Conservation (phyloP, 192 early-diverging fungal genomes). For the Rhizoclosmatium sp. region DNA sequence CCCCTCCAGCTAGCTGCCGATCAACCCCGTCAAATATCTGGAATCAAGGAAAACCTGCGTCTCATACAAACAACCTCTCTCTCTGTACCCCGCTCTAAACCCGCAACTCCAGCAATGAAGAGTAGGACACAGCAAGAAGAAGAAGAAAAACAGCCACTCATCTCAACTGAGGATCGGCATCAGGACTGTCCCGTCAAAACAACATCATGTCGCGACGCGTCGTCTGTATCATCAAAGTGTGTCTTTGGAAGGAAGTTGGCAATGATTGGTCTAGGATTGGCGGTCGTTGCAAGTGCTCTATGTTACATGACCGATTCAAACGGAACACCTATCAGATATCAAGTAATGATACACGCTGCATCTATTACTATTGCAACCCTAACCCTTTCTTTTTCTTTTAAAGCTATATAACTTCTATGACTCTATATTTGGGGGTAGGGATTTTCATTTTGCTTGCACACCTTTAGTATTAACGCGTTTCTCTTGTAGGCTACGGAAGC, state of each 20-base stretch:
- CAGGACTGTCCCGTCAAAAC: background rate
- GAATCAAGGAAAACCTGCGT: background rate
- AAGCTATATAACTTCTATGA: slow-evolving; percentile 31
- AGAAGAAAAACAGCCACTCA: background rate
- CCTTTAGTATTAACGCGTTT: background rate
- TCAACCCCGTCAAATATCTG: background rate
- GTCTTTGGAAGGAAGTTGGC: background rate
- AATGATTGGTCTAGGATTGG: background rate
- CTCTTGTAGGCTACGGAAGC: slow-evolving; percentile 27
- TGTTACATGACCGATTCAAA: slow-evolving; percentile 7
- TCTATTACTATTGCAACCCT: background rate
- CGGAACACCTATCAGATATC: slow-evolving; percentile 29
- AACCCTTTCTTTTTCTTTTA: background rate
- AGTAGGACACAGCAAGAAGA: background rate
- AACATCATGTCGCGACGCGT: background rate
- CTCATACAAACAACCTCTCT: background rate
- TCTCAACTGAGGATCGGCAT: slow-evolving; percentile 13
- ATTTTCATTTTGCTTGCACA: background rate
- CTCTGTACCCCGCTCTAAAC: background rate
- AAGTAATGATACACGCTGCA: slow-evolving; percentile 6
- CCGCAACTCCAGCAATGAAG: background rate
- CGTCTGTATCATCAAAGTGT: no score
- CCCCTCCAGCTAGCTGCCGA: background rate
- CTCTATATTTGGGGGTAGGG: slow-evolving; percentile 24
- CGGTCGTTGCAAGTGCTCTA: background rate